Base-by-base conservation (phyloP, 1,139 yeast species). In the Saccharomyces pastorianus region DNA sequence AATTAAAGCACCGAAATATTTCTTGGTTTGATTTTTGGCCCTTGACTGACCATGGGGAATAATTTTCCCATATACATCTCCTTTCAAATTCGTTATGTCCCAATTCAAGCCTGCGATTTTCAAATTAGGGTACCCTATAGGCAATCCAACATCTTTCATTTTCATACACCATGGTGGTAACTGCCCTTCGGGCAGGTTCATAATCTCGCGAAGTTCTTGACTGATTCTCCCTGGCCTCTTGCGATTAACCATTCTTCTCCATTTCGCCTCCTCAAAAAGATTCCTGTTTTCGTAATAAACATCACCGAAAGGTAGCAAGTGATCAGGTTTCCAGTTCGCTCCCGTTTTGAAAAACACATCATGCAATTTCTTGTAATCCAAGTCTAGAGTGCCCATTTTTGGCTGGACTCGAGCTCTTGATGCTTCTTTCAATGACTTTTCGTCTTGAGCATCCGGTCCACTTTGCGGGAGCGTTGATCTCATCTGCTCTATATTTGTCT, bases 401-500 rank as follows among this genome's bases (percentile, higher is more conserved):
- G 97, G 97, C 67, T 89, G 96, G 0, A 91, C 95, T 53, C 87
- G 76, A 55, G 88, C 95, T 58, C 98, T 76, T 68, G 85, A 86
- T 65, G 80, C 80, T 63, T 89, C 95, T 63, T 87, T 83, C 59
- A 89, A 67, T 1, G 86, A 78, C 7, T 76, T 75, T 23, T 79
- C 85, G 7, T 55, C 55, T 6, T 53, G 54, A 11, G 73, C 76
- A 20, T 74, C 75, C 32, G 74, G 71, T 6, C 73, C 72, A 9
- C 53, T 61, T 3, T 54, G 51, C 2, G 68, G 68, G 5, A 68
- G 50, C 0, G 79, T 73, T 58, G 83, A 82, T 65, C 98, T 78
- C 96, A 91, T 88, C 56, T 87, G 91, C 62, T 83, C 81, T 47
- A 93, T 90, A 1, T 96, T 97, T 0, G 98, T 91, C 54, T 83